Base-by-base conservation (phyloP, 2,329 filamentous ascomycete genomes). In the Epichloe sp. region DNA sequence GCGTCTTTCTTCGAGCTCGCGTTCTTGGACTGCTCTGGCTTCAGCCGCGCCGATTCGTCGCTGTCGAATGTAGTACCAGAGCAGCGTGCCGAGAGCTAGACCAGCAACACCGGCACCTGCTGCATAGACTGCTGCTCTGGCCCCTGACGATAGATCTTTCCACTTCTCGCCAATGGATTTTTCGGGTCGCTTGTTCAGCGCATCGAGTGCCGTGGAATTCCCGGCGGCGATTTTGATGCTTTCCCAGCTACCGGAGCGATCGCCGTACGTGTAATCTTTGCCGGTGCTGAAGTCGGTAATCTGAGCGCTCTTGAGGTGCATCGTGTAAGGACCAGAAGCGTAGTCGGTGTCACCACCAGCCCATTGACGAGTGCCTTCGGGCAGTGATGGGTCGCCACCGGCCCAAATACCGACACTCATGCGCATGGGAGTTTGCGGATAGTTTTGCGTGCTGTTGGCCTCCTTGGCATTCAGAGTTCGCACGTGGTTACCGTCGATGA, bases 381-480 rank as follows among this genome's bases (percentile, higher is more conserved):
- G 65, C 61, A 82, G 64, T 41, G 69, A 62, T 5, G 79, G 68
- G 56, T 86, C 75, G 54, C 82, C 74, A 51, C 79, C 75, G 48
- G 83, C 77, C 76, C 80, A 84, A 57, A 85, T 82, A 50, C 83
- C 83, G 17, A 87, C 61, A 49, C 79, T 80, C 47, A 87, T 66
- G 48, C 79, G 78, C 81, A 85, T 85, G 1, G 86, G 86, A 0
- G 86, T 89, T 63, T 91, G 86, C 0, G 86, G 86, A 64, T 79
- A 90, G 62, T 77, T 77, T 47, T 75, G 64, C 12, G 80, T 80
- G 57, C 75, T 75, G 62, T 82, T 76, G 53, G 80, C 79, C 48
- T 85, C 79, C 23, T 68, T 69, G 51, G 79, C 77, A 8, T 74
- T 64, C n/a, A 87, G 71, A 1, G 77, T 82, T 54, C 86, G 81